These are phyloP conservation scores for Pisolithus marmoratus DNA, from an alignment of 768 basidiomycete genomes.

Conservation along the genomic window DNA sequence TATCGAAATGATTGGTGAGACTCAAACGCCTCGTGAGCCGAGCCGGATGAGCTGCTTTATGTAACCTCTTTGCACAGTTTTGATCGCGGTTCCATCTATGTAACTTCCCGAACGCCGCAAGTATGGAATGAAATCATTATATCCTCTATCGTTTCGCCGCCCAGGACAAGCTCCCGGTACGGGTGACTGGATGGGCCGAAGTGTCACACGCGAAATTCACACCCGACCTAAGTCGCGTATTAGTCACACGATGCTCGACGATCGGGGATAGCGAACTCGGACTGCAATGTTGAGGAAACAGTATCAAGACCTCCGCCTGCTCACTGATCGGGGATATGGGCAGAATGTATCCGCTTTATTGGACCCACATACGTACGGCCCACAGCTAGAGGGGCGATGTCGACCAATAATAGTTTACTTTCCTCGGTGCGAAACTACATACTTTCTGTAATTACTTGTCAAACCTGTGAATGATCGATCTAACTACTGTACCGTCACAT, in stretches of 20 bases:
- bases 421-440: background rate
- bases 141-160: background rate
- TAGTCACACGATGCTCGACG: too few relatives aligned
- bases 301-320: background rate
- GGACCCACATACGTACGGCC: background rate
- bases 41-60: background rate
- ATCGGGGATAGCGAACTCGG: too few relatives aligned
- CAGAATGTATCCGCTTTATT: background rate
- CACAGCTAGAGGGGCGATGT: background rate
- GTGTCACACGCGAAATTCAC: too few relatives aligned
- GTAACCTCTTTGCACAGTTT: background rate
- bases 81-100: background rate
- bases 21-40: background rate
- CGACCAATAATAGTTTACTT: background rate
- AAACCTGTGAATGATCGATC: too few relatives aligned
- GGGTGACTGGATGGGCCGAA: too few relatives aligned
- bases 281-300: too few relatives aligned
- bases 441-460: too few relatives aligned
- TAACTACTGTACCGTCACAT: too few relatives aligned
- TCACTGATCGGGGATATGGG: background rate
- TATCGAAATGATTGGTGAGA: slow-evolving; percentile 37
- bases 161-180: background rate
- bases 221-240: too few relatives aligned
- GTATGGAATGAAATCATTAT: background rate
- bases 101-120: background rate